Evolutionary conservation across 176 grass and related monocot species (phyloP), one percentile per base, ranked within the genome.

Genomic region (Ampelocalamus luodianensis): DNA sequence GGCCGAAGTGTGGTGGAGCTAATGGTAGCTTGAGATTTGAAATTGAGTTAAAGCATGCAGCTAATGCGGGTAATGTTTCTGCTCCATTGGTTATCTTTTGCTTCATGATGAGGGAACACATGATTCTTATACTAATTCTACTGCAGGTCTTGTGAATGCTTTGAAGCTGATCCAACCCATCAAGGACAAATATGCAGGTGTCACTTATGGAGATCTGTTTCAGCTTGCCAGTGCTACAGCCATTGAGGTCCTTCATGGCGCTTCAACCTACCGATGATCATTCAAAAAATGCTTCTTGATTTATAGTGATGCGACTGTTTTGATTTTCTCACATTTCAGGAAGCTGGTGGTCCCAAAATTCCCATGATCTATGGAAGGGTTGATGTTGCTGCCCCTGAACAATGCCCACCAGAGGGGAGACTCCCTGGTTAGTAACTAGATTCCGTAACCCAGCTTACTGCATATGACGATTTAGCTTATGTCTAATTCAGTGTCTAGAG

Each of bases 221-320:
- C 96, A 98, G 77, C 89, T 98, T 54, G 93, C 96, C 49, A 98
- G 96, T 85, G 91, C 93, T 68, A 95, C 96, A 72, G 96, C 96
- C 48, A 92, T 98, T 61, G 93, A 95, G 96, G 93, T 98, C 18
- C 20, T 55, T 82, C 42, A 58, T 46, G n/a, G 22, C n/a, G 34
- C 24, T 89, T 55, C 20, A n/a, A 65, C 15, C 50, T 51, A 54
- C 40, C n/a, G 43, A 81, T 38, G 8, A 39, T 55, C 1, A 18
- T 76, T 79, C 3, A 29, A 53, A 32, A 60, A 42, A 7, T 84
- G 3, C 5, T 56, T 56, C 5, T 50, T 78, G 24, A 65, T 78
- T 38, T 65, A 61, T 39, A 54, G n/a, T 38, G 10, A 71, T 40
- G 68, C 24, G 9, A 16, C 8, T 50, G 9, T 65, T 86, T 78